Conservation (phyloP, 257 asterid species). For the Rauvolfia tetraphylla region DNA sequence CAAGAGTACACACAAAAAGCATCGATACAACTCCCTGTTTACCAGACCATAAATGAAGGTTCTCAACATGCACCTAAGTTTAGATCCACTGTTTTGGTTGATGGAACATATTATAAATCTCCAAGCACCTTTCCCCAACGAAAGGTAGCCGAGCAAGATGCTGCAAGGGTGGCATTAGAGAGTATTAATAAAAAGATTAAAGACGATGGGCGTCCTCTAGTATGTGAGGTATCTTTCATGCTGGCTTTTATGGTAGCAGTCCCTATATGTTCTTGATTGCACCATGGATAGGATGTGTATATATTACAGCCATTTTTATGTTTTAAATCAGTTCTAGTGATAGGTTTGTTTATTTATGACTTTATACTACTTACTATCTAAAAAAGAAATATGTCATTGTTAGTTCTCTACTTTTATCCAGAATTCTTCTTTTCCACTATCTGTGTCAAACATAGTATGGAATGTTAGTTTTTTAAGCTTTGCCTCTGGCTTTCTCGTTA, state of each 20-base stretch:
- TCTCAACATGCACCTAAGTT: slow-evolving; percentile 30
- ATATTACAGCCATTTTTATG: background rate
- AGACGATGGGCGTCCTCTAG: slow-evolving; percentile 26
- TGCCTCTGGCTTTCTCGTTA: background rate
- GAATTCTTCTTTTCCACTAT: background rate
- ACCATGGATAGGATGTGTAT: background rate
- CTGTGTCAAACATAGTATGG: background rate
- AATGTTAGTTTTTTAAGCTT: background rate
- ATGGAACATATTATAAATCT: slow-evolving; percentile 32
- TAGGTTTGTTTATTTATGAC: background rate
- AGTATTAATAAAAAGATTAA: slow-evolving; percentile 33
- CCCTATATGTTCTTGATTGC: background rate
- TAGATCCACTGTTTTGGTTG: slow-evolving; percentile 40
- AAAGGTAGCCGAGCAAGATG: slow-evolving; percentile 53
- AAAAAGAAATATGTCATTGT: background rate
- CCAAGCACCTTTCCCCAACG: slow-evolving; percentile 24
- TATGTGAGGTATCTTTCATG: slow-evolving; percentile 35
- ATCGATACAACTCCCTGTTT: slow-evolving; percentile 19
- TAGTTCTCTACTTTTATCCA: background rate
- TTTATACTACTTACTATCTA: background rate
- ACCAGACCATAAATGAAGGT: slow-evolving; percentile 23
- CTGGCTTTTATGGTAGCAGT: background rate
- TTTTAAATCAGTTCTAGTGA: background rate
- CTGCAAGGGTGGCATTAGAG: slow-evolving; percentile 46
- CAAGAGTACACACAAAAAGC: slow-evolving; percentile 28